Conservation (phyloP, 768 basidiomycete species). For the Hygrocybe coccinea region DNA sequence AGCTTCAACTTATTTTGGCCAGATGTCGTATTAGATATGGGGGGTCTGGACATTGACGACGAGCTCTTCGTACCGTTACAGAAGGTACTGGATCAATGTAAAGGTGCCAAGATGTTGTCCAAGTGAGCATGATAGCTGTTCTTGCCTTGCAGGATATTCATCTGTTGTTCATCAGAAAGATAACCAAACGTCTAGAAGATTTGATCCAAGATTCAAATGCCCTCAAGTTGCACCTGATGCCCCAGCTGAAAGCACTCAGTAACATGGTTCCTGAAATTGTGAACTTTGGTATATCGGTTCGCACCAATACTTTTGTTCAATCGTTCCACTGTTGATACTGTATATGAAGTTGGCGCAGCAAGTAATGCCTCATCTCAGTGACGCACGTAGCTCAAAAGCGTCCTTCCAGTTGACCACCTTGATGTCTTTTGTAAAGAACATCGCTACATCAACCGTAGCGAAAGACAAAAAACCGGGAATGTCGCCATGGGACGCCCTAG, state of each 20-base stretch:
- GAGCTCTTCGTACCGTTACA: slow-evolving; percentile 81
- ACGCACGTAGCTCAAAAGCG: slow-evolving; percentile 71
- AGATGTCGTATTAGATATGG: slow-evolving; percentile 75
- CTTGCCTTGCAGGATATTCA: neutral
- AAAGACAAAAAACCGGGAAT: slow-evolving; percentile 61
- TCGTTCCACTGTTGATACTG: neutral
- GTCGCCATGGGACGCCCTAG: slow-evolving; percentile 75
- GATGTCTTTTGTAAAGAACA: slow-evolving; percentile 66
- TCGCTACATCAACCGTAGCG: slow-evolving; percentile 63
- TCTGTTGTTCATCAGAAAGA: slow-evolving; percentile 54
- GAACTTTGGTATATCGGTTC: slow-evolving; percentile 85
- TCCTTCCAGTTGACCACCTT: slow-evolving; percentile 73
- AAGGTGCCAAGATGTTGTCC: slow-evolving; percentile 73
- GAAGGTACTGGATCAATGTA: slow-evolving; percentile 74
- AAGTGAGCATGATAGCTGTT: slow-evolving; percentile 44
- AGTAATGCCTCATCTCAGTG: slow-evolving; percentile 80
- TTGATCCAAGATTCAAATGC: slow-evolving; percentile 67
- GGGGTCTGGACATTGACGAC: slow-evolving; percentile 66
- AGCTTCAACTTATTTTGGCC: neutral
- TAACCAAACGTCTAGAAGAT: slow-evolving; percentile 81
- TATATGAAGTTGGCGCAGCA: slow-evolving; percentile 73
- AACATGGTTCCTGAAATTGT: slow-evolving; percentile 75
- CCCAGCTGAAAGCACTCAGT: slow-evolving; percentile 68
- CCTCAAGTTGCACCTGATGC: slow-evolving; percentile 62
- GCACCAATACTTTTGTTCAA: slow-evolving; percentile 18